Evolutionary conservation across 192 early-diverging fungal species (phyloP).

Genomic region (Martensiomyces pterosporus): DNA sequence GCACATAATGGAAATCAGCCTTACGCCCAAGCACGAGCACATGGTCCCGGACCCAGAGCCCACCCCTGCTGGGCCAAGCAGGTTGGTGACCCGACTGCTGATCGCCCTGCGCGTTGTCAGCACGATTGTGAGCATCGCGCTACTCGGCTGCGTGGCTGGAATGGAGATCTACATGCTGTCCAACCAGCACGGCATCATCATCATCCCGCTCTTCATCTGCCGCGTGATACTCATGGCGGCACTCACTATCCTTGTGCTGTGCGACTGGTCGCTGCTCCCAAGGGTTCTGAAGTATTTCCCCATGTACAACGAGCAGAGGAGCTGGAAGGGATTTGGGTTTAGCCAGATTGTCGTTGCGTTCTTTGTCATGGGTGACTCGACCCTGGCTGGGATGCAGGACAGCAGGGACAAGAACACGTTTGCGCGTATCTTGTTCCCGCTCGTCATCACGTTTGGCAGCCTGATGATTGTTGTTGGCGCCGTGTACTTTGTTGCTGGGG

Average conservation of each 20-base stretch:
- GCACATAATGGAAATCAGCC: too few species aligned
- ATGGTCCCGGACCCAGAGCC: too few species aligned
- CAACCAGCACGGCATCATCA: slow-evolving; percentile 10
- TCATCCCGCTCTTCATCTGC: slow-evolving; percentile 33
- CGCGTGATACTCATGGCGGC: slow-evolving; percentile 24
- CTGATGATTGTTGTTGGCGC: slow-evolving; percentile 18
- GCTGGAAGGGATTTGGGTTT: slow-evolving; percentile 31
- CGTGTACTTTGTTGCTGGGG: slow-evolving; percentile 33
- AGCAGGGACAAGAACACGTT: slow-evolving; percentile 3
- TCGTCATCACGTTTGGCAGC: slow-evolving; percentile 20
- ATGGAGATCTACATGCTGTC: slow-evolving; percentile 40
- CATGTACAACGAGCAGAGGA: slow-evolving; percentile 27
- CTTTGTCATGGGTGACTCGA: slow-evolving; percentile 32
- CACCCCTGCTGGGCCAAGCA: too few species aligned
- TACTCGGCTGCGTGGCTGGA: slow-evolving; percentile 18
- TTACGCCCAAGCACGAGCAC: too few species aligned
- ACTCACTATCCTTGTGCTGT: slow-evolving; percentile 21
- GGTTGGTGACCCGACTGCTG: too few species aligned
- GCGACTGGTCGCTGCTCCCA: slow-evolving; percentile 20
- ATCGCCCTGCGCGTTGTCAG: slow-evolving; percentile 16
- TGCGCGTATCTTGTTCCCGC: slow-evolving; percentile 21
- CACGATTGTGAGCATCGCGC: slow-evolving; percentile 4
- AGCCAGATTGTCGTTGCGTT: slow-evolving; percentile 32
- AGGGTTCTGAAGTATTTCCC: slow-evolving; percentile 27
- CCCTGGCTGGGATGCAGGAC: slow-evolving; percentile 17